Base-by-base conservation (phyloP, 2,329 filamentous ascomycete species). In the Hymenoscyphus albidus region DNA sequence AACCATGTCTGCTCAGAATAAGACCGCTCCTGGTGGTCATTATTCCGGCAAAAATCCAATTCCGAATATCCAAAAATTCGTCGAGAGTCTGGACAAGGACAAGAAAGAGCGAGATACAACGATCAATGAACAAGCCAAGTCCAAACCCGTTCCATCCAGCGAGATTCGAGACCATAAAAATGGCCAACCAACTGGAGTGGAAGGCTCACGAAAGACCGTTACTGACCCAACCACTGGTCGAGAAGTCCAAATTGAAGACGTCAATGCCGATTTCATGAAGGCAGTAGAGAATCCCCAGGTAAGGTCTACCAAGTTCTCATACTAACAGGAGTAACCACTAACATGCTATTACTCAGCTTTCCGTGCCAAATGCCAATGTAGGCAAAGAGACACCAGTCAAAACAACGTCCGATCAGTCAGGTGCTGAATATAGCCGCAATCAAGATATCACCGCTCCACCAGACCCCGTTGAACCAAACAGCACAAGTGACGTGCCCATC, bases 371-470 rank as follows among this genome's bases (percentile, higher is more conserved):
- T 76, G 91, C 92, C 54, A 97, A 97, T 72, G 79, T 98, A 2
- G 85, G 88, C 68, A 93, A 90, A 75, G 80, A 85, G 2, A 90
- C 91, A 3, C 83, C 90, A 0, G 82, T 92, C 42, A 86, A 90
- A 73, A 92, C 91, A 0, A 85, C 91, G 1, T 77, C 88, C 0
- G 81, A 82, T 0, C 91, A 96, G 75, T 87, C 88, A 0, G 86
- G 88, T 35, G 84, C 89, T 65, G 91, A 96, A 68, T 97, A 98
- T 77, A 91, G 90, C 68, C 75, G 89, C 64, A 91, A 88, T 10
- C 94, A 97, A 78, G 94, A 98, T 77, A 82, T 96, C 64, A 96
- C 92, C 0, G 91, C 94, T 0, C 94, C 94, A 1, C 94, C 94
- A 1, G 93, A 96, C 70, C 94, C 94, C 0, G 82, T 97, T 22